Conservation (phyloP, 2,329 filamentous ascomycete species). For the Sporothrix pseudoabietina region DNA sequence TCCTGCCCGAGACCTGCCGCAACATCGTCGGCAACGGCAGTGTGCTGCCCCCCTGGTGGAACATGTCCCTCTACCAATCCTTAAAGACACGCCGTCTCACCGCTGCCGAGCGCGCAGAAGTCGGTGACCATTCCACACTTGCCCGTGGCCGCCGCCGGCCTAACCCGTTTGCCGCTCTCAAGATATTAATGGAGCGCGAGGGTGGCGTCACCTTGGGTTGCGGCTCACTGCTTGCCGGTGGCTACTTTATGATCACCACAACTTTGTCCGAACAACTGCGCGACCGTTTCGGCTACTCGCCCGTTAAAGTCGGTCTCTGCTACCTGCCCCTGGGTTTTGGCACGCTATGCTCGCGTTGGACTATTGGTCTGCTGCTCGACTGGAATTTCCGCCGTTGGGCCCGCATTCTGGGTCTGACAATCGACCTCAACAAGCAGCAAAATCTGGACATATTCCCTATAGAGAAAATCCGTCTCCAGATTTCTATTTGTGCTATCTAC, state of each 20-base stretch:
- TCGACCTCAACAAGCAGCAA: constrained; percentile 34
- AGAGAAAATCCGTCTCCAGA: constrained; percentile 35
- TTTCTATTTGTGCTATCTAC: constrained; percentile 35
- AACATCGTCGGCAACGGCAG: constrained; percentile 55
- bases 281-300: constrained; percentile 33
- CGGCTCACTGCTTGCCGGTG: constrained; percentile 36
- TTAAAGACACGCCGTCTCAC: constrained; percentile 24
- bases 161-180: constrained; percentile 38
- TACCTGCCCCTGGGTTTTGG: constrained; percentile 35
- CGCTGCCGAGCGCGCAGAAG: background rate
- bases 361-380: constrained; percentile 34
- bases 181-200: constrained; percentile 37
- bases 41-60: constrained; percentile 32
- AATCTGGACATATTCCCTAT: constrained; percentile 35
- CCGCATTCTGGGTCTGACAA: constrained; percentile 29
- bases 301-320: constrained; percentile 34
- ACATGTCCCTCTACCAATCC: constrained; percentile 32
- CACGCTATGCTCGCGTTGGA: constrained; percentile 33
- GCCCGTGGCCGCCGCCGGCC: constrained; percentile 34
- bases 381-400: constrained; percentile 35
- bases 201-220: constrained; percentile 38
- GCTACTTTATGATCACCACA: constrained; percentile 38
- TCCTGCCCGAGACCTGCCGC: constrained; percentile 56
- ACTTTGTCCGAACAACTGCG: constrained; percentile 36
- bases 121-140: constrained; percentile 28